These are phyloP conservation scores for Sextonia rubra DNA, from an alignment of 164 flowering plant species.

Conservation along the genomic window DNA sequence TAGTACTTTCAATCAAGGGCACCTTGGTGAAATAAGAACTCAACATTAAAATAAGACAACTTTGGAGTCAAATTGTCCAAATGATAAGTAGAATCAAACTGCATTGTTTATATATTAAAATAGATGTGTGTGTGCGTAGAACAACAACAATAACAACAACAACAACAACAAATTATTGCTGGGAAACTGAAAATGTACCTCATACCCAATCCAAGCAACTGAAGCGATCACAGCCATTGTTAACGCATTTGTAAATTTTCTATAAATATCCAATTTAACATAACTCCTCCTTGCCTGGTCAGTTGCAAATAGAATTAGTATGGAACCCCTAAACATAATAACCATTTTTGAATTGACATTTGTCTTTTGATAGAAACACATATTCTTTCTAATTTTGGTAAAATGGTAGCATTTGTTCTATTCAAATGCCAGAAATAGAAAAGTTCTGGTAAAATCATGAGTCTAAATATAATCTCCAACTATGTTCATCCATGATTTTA, in stretches of 20 bases:
- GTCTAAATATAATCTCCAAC: background rate
- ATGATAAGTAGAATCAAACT: too few relatives aligned
- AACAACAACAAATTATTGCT: too few relatives aligned
- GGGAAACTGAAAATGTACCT: slow-evolving; percentile 45
- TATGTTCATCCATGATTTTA: too few relatives aligned
- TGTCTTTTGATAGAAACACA: background rate
- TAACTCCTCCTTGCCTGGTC: slow-evolving; percentile 77
- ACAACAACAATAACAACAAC: too few relatives aligned
- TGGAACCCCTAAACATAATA: background rate
- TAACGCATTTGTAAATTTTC: slow-evolving; percentile 90
- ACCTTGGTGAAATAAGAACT: too few relatives aligned
- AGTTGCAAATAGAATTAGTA: background rate
- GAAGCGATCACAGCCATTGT: slow-evolving; percentile 75
- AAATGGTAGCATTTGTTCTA: background rate
- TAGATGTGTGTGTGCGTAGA: too few relatives aligned
- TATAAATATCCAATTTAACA: slow-evolving; percentile 78
- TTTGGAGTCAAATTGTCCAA: too few relatives aligned
- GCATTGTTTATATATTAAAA: too few relatives aligned
- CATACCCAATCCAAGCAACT: slow-evolving; percentile 85
- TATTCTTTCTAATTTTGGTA: background rate
- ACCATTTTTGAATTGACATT: too few relatives aligned
- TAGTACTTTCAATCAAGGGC: too few relatives aligned
- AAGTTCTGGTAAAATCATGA: background rate
- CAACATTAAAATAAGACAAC: too few relatives aligned
- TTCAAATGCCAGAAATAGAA: background rate